Base-by-base conservation (phyloP, 139 green algal species). In the Tetradesmus obliquus region DNA sequence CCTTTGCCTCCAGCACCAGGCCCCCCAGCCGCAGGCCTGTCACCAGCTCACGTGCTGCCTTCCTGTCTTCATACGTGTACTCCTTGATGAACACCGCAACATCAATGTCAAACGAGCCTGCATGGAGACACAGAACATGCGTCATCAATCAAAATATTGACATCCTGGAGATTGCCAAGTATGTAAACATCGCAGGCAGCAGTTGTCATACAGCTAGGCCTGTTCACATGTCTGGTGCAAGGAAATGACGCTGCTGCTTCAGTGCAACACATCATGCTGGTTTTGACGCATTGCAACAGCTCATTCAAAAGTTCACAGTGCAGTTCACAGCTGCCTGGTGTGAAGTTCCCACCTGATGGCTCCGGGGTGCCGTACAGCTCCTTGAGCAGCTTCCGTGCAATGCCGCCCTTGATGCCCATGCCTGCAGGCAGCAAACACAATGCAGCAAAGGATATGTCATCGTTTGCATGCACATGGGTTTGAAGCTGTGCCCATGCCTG, bases 401-500 rank as follows among this genome's bases (percentile, higher is more conserved):
- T 94, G 80, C 93, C 93, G 5, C 92, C 93, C 90, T 95, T 95
- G 90, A 95, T 91, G 55, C 90, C 93, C 92, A 95, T 94, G 58
- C 93, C 93, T 94, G 89, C 58, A 81, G 32, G 32, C 32, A 45
- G 32, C 32, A 45, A 45, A 45, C 32, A 45, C 55, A 88, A 24
- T 17, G 19, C 54, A 74, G 54, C 17, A 7, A 88, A 15, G 9
- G 0, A n/a, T 53, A 19, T 84, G 22, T 17, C n/a, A 84, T 84
- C 1, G 1, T 79, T 45, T 45, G 32, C 32, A 45, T 45, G 32
- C 32, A 45, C 32, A 45, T 45, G 32, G 32, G 32, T 45, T 45
- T 45, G 32, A 45, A 45, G 66, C 66, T 13, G 66, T 76, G 66
- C 66, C 13, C 66, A 76, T n/a, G 17, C 66, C 13, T 76, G 66